phyloP scores from a whole-genome alignment of 306 rosid species.

The Cicer judaicum region DNA sequence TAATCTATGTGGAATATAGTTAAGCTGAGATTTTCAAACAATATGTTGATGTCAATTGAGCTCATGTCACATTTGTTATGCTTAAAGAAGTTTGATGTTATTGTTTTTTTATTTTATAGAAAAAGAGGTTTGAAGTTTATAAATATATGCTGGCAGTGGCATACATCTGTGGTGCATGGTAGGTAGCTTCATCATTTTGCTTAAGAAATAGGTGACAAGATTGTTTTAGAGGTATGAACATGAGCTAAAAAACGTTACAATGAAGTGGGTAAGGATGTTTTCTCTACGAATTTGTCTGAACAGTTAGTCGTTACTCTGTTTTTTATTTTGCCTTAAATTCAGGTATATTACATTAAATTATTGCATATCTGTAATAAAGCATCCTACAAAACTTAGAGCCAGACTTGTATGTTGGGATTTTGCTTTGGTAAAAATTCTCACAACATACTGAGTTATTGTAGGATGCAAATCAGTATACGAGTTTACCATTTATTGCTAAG shows the following conservation, averaged over 20 bases:
- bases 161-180: constrained; percentile 23
- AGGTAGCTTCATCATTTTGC: constrained; percentile 41
- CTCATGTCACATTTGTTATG: constrained; percentile 4
- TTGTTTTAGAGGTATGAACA: constrained; percentile 1
- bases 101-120: neutral
- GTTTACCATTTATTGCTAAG: no score
- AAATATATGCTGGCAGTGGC: constrained; percentile 26
- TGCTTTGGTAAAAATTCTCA: neutral
- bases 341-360: constrained; percentile 7
- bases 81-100: neutral
- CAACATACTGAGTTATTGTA: no score
- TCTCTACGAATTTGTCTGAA: neutral
- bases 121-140: constrained; percentile 23
- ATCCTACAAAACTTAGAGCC: constrained; percentile 5
- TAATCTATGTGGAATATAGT: constrained; percentile 11
- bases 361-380: constrained; percentile 7
- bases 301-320: constrained; percentile 4
- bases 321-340: constrained; percentile 13
- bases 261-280: neutral
- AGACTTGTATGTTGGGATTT: constrained; percentile 2
- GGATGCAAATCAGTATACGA: no score
- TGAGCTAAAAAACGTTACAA: constrained; percentile 10
- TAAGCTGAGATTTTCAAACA: constrained; percentile 20
- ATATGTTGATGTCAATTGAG: constrained; percentile 4
- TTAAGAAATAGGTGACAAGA: neutral